Conservation (phyloP, 2,329 filamentous ascomycete genomes). For the Colletotrichum australisinense region DNA sequence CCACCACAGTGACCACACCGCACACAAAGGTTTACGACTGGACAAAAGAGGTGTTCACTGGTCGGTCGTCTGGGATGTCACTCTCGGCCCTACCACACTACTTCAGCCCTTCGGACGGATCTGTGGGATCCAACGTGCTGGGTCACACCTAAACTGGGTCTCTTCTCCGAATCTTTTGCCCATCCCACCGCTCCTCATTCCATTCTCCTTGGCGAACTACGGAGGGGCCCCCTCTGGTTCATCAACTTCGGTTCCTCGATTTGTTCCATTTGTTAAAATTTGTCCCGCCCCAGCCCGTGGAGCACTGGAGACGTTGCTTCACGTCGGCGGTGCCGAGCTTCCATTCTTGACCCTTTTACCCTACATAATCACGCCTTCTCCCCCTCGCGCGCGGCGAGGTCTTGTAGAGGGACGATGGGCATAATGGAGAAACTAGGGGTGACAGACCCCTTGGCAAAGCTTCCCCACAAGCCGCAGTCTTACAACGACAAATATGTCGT, state of each 20-base stretch:
- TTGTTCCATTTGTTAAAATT: not conserved
- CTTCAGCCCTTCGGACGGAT: constrained; percentile 10
- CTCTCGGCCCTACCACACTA: not conserved
- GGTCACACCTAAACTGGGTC: constrained; percentile 22
- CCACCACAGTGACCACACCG: not conserved
- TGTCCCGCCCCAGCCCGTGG: constrained; percentile 18
- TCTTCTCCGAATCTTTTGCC: constrained; percentile 8
- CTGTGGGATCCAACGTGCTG: constrained; percentile 13
- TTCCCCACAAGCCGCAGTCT: constrained; percentile 30
- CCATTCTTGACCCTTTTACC: not conserved
- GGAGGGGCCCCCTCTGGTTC: not conserved
- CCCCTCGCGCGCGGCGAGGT: constrained; percentile 12
- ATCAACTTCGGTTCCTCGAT: not conserved
- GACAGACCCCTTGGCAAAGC: constrained; percentile 22
- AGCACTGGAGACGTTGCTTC: not conserved
- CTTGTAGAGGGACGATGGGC: constrained; percentile 27
- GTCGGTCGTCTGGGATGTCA: not conserved
- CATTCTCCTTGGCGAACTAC: not conserved
- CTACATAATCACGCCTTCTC: constrained; percentile 30
- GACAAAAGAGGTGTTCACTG: not conserved
- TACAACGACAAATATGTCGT: constrained; percentile 55
- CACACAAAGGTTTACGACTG: not conserved
- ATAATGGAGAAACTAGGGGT: constrained; percentile 34
- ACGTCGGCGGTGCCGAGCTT: constrained; percentile 28
- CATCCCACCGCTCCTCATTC: not conserved